phyloP scores from a whole-genome alignment of 208 protist species.

The Blechomonas ayalai region DNA sequence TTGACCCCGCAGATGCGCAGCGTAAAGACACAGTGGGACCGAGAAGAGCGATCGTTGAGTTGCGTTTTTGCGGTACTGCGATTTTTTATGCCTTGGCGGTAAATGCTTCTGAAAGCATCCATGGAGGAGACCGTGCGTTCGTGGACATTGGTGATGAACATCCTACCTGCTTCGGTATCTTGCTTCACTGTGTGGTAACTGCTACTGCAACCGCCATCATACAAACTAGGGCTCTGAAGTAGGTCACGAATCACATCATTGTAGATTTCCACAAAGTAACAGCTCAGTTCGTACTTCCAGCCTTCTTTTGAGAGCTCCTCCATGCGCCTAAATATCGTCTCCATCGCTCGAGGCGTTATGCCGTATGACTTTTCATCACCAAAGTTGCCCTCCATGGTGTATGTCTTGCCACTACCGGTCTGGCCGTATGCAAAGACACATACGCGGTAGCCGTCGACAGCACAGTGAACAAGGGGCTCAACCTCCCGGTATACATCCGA shows the following conservation, averaged over 20 bases:
- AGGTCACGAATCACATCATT: conserved; percentile 87
- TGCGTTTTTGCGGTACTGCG: conserved; percentile 74
- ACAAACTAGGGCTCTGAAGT: conserved; percentile 55
- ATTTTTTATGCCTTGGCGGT: conserved; percentile 50
- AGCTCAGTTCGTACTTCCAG: conserved; percentile 69
- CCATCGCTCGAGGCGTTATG: conserved; percentile 78
- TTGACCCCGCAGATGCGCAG: conserved; percentile 69
- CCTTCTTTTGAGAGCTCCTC: conserved; percentile 55
- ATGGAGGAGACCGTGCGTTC: conserved; percentile 33
- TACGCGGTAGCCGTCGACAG: conserved; percentile 87
- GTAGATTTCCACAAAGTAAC: conserved; percentile 89
- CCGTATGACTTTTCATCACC: conserved; percentile 30
- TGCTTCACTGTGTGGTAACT: conserved; percentile 71
- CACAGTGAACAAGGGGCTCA: conserved; percentile 84
- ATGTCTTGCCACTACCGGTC: conserved; percentile 89
- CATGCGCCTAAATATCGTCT: conserved; percentile 60
- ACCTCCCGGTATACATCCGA: conserved; percentile 82
- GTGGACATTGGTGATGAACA: conserved; percentile 54
- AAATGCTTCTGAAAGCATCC: conserved; percentile 57
- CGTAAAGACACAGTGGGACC: conserved; percentile 89
- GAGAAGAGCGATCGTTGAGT: conserved; percentile 86
- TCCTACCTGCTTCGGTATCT: conserved; percentile 25
- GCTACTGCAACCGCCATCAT: conserved; percentile 26
- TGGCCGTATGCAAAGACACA: conserved; percentile 92
- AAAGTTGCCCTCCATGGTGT: conserved; percentile 84